phyloP scores from a whole-genome alignment of 257 asterid genomes.

The Ligustrum vulgare region DNA sequence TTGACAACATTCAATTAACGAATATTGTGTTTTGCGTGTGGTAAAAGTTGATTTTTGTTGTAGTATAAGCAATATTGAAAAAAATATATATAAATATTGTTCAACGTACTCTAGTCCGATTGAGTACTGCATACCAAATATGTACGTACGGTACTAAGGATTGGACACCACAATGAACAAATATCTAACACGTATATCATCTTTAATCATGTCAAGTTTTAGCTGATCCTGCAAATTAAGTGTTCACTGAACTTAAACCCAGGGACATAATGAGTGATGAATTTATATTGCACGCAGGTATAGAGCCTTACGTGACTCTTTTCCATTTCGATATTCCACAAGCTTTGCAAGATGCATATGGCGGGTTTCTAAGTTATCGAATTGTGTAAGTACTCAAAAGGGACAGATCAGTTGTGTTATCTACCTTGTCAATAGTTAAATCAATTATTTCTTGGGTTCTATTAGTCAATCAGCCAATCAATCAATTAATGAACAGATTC shows the following conservation, averaged over 20 bases:
- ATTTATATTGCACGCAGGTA: conserved; percentile 29
- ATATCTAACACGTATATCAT: neutral
- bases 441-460: neutral
- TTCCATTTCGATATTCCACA: conserved; percentile 55
- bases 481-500: neutral
- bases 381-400: conserved; percentile 44
- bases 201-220: neutral
- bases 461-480: neutral
- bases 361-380: conserved; percentile 51
- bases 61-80: too few species aligned
- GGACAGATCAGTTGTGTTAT: neutral
- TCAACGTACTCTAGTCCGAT: neutral
- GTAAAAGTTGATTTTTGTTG: too few species aligned
- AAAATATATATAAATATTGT: too few species aligned
- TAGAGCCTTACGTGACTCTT: conserved; percentile 52
- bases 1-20: too few species aligned
- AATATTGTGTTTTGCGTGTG: too few species aligned
- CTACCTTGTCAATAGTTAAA: neutral
- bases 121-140: neutral
- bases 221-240: neutral
- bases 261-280: neutral
- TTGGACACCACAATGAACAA: neutral
- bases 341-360: conserved; percentile 56
- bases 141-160: neutral
- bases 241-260: neutral